These are phyloP conservation scores for Carallia pectinifolia DNA, from an alignment of 345 rosid species.

Conservation along the genomic window DNA sequence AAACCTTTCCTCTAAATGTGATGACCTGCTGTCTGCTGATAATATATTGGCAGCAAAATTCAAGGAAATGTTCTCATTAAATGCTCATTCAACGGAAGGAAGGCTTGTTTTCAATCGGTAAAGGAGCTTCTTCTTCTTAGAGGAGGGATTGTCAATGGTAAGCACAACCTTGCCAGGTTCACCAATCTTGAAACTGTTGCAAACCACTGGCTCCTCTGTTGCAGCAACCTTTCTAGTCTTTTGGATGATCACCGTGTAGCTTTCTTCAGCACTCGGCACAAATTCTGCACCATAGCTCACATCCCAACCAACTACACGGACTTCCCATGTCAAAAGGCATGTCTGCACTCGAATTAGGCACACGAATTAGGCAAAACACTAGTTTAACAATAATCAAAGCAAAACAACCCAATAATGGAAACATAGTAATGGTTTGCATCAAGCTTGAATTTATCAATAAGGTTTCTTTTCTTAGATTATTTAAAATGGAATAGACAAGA, in stretches of 20 bases:
- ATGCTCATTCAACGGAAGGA: not conserved
- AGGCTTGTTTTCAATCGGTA: slow-evolving; percentile 25
- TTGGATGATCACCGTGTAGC: slow-evolving; percentile 29
- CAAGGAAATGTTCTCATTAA: not conserved
- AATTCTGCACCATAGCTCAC: slow-evolving; percentile 34
- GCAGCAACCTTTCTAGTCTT: slow-evolving; percentile 23
- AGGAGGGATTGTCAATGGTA: slow-evolving; percentile 24
- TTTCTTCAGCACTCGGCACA: slow-evolving; percentile 23
- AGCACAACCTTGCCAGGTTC: slow-evolving; percentile 32
- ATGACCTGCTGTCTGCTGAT: no score
- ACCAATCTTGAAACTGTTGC: slow-evolving; percentile 22
- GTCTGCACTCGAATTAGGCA: slow-evolving; percentile 16
- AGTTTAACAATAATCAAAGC: not conserved
- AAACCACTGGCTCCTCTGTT: slow-evolving; percentile 18
- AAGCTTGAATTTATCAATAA: not conserved
- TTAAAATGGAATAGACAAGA: not conserved
- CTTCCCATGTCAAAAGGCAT: slow-evolving; percentile 24
- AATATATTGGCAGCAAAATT: not conserved
- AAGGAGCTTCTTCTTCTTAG: slow-evolving; percentile 35
- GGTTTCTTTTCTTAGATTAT: slow-evolving; percentile 8
- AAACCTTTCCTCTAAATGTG: no score
- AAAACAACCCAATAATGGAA: not conserved
- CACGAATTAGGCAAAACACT: not conserved
- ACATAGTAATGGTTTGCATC: not conserved
- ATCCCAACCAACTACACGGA: slow-evolving; percentile 36